Base-by-base conservation (phyloP, 768 basidiomycete species). In the Leccinum ochraceum region DNA sequence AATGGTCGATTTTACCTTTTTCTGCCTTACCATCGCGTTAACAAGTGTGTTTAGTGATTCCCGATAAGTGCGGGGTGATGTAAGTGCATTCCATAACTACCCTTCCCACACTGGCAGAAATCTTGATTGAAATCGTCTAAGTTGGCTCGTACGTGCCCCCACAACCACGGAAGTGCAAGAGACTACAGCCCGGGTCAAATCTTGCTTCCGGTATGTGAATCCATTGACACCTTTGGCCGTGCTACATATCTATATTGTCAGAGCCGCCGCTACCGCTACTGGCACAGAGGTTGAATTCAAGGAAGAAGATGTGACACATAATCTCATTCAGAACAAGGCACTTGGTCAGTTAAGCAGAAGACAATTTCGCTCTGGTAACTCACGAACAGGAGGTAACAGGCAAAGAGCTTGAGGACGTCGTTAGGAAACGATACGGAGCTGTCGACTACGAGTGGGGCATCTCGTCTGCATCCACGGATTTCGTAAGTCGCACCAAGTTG, bases 31-130 rank as follows among this genome's bases (percentile, higher is more conserved):
- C 36, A 37, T 16, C 36, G 14, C 3, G 14, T 37, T 37, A 6
- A 37, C 6, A 6, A 7, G 14, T 37, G 36, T 37, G 6, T 37
- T 37, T 51, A 93, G 92, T 95, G 63, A 92, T 92, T 54, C 92
- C 92, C 0, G 91, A 92, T 69, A 85, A 90, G 63, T 80, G 92
- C 1, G 85, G 85, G 62, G 86, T 91, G 78, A 75, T 79, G 89
- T 37, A 37, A 37, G 36, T 89, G 67, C 58, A 85, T 72, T 7
- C n/a, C 20, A 46, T 50, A 6, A 4, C n/a, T 26, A 54, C 24
- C 11, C 13, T 53, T 55, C 9, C 17, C 49, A 26, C 6, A 20
- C 46, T 24, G 17, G 3, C 49, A 17, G n/a, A 50, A 14, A n/a
- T 52, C 24, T 16, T 34, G 34, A 34, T 1, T n/a, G 32, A 49